phyloP scores from a whole-genome alignment of 140 eudicot species.

The Erigeron philadelphicus region DNA sequence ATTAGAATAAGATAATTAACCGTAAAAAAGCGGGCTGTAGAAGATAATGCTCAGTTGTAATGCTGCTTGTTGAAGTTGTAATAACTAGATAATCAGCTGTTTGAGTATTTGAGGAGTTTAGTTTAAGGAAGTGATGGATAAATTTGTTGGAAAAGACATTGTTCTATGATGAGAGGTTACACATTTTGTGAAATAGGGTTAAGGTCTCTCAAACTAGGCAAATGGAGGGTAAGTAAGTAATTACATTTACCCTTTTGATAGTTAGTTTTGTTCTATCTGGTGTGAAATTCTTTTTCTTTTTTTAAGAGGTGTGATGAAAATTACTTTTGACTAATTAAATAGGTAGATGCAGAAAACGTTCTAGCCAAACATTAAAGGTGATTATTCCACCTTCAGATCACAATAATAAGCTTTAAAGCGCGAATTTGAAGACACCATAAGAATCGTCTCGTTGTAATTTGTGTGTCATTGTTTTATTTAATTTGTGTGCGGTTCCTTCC shows the following conservation, averaged over 20 bases:
- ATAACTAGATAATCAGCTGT: neutral
- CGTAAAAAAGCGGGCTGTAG: neutral
- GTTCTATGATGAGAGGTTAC: neutral
- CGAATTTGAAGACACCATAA: constrained; percentile 2
- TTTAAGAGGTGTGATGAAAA: neutral
- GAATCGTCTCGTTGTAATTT: constrained; percentile 5
- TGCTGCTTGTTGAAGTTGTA: neutral
- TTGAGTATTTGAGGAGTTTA: neutral
- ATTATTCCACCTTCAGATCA: neutral
- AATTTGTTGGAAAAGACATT: neutral
- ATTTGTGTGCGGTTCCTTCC: too few relatives aligned
- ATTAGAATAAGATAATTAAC: neutral
- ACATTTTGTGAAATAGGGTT: neutral
- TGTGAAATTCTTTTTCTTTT: neutral
- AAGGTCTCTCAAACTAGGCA: too few relatives aligned
- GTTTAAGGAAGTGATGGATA: neutral
- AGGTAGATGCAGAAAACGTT: neutral
- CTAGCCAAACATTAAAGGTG: neutral
- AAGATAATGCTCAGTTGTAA: neutral
- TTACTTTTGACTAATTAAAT: neutral
- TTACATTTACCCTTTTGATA: neutral
- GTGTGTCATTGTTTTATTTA: neutral
- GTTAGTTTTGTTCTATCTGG: neutral
- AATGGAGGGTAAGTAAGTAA: neutral
- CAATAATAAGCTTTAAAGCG: neutral